Percentiles rank a stretch among this genome's conserved stretches.
Evolutionary conservation across 1,139 yeast species (phyloP).

Genomic region (Hemisphaericaspora subhashii): DNA sequence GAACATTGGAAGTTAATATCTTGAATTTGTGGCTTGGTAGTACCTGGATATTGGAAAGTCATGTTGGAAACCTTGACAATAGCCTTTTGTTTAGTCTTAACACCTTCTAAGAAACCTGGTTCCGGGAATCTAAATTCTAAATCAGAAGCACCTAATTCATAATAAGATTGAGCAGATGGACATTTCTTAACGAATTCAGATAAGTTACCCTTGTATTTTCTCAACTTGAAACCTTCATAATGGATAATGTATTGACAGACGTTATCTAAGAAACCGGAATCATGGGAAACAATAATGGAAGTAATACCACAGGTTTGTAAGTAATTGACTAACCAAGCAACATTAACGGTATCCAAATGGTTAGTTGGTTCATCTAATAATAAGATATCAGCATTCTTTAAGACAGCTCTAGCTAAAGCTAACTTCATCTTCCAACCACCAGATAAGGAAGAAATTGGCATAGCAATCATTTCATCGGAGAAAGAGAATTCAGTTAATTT

Average conservation of each 20-base stretch:
- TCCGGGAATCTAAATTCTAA: constrained; percentile 96
- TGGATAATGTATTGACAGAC: constrained; percentile 98
- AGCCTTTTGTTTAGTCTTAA: constrained; percentile 99
- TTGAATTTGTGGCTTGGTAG: constrained; percentile 87
- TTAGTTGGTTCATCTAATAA: constrained; percentile 97
- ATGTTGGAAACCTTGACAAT: constrained; percentile 95
- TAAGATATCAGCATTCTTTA: constrained; percentile 94
- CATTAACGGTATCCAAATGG: constrained; percentile 94
- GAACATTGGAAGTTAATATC: constrained; percentile 98
- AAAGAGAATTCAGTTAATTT: constrained; percentile 88
- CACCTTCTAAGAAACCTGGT: constrained; percentile 99
- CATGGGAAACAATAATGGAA: constrained; percentile 94
- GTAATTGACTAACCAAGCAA: constrained; percentile 91
- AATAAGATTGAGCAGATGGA: constrained; percentile 98
- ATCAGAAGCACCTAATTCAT: constrained; percentile 97
- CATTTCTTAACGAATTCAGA: constrained; percentile 98
- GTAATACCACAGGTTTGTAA: constrained; percentile 82
- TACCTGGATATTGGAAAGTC: constrained; percentile 99
- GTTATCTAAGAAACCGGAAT: constrained; percentile 98
- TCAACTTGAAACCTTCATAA: constrained; percentile 99
- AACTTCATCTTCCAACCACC: constrained; percentile 99
- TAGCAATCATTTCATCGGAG: constrained; percentile 84
- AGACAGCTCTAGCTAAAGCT: constrained; percentile 97
- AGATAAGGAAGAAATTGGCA: constrained; percentile 94
- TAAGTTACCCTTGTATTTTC: constrained; percentile 99